Evolutionary conservation across 352 stramenopile species (phyloP).

Genomic region (Globisporangium canariense): DNA sequence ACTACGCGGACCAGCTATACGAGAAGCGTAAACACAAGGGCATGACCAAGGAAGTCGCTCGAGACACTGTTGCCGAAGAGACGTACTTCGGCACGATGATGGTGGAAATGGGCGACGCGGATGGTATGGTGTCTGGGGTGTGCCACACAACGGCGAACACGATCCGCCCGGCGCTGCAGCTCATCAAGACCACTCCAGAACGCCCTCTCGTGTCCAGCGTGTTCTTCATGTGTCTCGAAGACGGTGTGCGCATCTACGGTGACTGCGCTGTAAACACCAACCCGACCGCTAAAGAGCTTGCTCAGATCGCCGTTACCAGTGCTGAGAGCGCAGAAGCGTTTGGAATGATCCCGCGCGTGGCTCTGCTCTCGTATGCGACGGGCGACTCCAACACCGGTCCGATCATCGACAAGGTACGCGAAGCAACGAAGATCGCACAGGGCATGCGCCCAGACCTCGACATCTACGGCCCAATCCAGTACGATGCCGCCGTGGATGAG

Average conservation of each 20-base stretch:
- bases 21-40: constrained; percentile 86
- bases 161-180: constrained; percentile 82
- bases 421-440: constrained; percentile 71
- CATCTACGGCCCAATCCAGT: constrained; percentile 88
- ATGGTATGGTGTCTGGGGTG: constrained; percentile 85
- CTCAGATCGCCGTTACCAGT: constrained; percentile 76
- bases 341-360: constrained; percentile 76
- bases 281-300: constrained; percentile 67
- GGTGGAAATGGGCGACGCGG: constrained; percentile 71
- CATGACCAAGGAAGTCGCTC: constrained; percentile 49
- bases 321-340: constrained; percentile 76
- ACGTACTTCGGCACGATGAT: constrained; percentile 88
- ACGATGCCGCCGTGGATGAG: constrained; percentile 75
- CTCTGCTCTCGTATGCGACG: constrained; percentile 82
- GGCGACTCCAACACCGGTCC: constrained; percentile 74
- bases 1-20: constrained; percentile 60
- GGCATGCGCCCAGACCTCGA: constrained; percentile 63
- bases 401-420: constrained; percentile 84
- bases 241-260: constrained; percentile 79
- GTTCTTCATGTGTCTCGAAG: constrained; percentile 87
- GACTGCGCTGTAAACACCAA: constrained; percentile 87
- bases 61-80: constrained; percentile 58
- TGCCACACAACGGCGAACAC: constrained; percentile 87
- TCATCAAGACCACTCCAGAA: constrained; percentile 80
- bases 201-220: constrained; percentile 75